Evolutionary conservation across 176 grass and related monocot genomes (phyloP).

Genomic region (Avena atlantica): DNA sequence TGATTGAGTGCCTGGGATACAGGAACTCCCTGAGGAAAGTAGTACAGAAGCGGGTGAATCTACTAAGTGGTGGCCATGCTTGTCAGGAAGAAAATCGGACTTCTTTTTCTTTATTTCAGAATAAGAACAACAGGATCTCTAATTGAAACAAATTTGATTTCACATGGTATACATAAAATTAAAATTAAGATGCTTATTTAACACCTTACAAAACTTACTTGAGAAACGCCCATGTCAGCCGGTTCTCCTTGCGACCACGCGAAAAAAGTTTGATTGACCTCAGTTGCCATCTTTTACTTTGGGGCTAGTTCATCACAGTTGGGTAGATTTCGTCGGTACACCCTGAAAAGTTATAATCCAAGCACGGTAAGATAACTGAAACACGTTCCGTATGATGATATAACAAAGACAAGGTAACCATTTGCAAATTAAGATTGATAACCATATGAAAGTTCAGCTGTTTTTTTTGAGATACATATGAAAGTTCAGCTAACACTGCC

Average conservation of each 20-base stretch:
- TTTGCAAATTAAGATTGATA: not conserved
- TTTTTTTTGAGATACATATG: not conserved
- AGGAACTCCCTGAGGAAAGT: constrained; percentile 64
- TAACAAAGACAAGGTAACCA: constrained; percentile 9
- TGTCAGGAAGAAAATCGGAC: not conserved
- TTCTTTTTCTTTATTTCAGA: not conserved
- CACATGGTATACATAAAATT: not conserved
- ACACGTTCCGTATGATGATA: constrained; percentile 13
- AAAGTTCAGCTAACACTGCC: not conserved
- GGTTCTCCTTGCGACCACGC: constrained; percentile 83
- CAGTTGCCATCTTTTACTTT: constrained; percentile 54
- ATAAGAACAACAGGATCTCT: not conserved
- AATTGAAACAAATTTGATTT: not conserved
- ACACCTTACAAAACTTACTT: constrained; percentile 49
- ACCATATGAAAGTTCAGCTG: not conserved
- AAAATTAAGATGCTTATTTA: not conserved
- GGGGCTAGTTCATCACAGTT: constrained; percentile 38
- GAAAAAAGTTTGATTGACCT: constrained; percentile 86
- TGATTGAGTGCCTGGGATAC: constrained; percentile 88
- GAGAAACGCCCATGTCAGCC: constrained; percentile 65
- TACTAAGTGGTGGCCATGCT: not conserved
- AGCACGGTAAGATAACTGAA: not conserved
- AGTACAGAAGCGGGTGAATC: constrained; percentile 35
- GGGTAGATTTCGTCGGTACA: not conserved
- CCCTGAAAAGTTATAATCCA: constrained; percentile 37